Base-by-base conservation (phyloP, 2,329 filamentous ascomycete species). In the Rutstroemia sydowiana region DNA sequence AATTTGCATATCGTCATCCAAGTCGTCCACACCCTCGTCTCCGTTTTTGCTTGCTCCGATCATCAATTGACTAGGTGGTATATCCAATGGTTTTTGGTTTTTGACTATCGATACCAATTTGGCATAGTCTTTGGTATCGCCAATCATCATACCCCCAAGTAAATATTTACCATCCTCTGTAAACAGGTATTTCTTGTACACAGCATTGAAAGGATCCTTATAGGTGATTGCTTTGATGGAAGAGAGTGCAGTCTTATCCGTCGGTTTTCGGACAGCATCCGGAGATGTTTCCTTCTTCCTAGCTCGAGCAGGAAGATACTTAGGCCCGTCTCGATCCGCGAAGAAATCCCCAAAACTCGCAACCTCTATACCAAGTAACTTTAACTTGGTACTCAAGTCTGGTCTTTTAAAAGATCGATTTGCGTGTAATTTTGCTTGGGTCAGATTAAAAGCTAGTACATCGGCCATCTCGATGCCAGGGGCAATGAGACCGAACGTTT, bases 61-160 rank as follows among this genome's bases (percentile, higher is more conserved):
- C 57, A 95, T 95, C 51, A 95, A 82, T 66, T 95, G 82, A 45
- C 85, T 82, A 0, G 90, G 90, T 0, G 88, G 81, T 0, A 88
- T 73, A 13, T 95, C 87, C 1, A 95, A 75, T 56, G 76, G 74
- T 66, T 91, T 95, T 65, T 89, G 86, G 58, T 80, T 84, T 71
- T 91, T 95, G 50, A 93, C 88, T 75, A 95, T 82, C 1, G 88
- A 86, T 1, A 95, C 87, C 20, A 95, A 72, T 67, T 92, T 95
- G 70, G 95, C 79, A 64, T 95, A 95, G 70, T 95, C 90, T 57
- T 80, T 85, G 0, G 88, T 95, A 63, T 95, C 90, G 36, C 90
- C 91, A 55, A 95, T 93, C 88, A 95, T 95, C 88, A 95, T 95
- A 3, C 90, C 91, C n/a, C 90, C 90, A 0, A 95, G 79, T 1